Evolutionary conservation across 768 basidiomycete genomes (phyloP), one percentile per base, ranked within the genome.

Genomic region (Solioccasus polychromus): DNA sequence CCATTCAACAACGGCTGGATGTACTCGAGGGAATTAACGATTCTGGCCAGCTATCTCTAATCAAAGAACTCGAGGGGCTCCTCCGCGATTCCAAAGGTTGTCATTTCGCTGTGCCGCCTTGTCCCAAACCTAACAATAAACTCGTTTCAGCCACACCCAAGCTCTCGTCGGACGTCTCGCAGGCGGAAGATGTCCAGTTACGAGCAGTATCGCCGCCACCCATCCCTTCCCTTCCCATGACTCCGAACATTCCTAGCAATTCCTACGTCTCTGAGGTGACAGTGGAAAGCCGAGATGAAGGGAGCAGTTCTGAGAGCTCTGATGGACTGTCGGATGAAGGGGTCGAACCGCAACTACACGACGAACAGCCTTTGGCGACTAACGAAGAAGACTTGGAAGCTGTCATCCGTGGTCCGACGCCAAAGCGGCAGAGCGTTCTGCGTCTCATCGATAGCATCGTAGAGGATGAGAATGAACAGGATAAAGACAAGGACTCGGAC

Each of bases 1-100:
- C 71, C 8, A 70, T 83, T 53, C 67, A 64, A 49, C 63, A 62
- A 39, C 77, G 79, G 42, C 59, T 83, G 34, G 60, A 55, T 8
- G 72, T 77, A 49, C 60, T 82, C 17, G 61, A 68, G 53, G 50
- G 63, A 26, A 41, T 35, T 12, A 46, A 52, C 5, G 15, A 4
- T 20, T 54, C 50, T 56, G 39, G 63, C 55, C 30, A 57, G 41
- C 23, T 54, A 50, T 14, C 50, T 10, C 48, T 76, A 17, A 72
- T 82, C 30, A 60, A 61, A 23, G 73, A 76, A 41, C 55, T 82
- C 36, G 68, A 71, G 40, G 54, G 46, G 26, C 54, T 66, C 11
- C 45, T 64, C 69, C 30, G 54, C 66, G 37, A 61, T 62, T 35
- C 66, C 57, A 41, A 57, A 52, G 47, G 62, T 62, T 35, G 11